These are phyloP conservation scores for Heliamphora exappendiculata DNA, from an alignment of 148 eudicot genomes.

Conservation along the genomic window DNA sequence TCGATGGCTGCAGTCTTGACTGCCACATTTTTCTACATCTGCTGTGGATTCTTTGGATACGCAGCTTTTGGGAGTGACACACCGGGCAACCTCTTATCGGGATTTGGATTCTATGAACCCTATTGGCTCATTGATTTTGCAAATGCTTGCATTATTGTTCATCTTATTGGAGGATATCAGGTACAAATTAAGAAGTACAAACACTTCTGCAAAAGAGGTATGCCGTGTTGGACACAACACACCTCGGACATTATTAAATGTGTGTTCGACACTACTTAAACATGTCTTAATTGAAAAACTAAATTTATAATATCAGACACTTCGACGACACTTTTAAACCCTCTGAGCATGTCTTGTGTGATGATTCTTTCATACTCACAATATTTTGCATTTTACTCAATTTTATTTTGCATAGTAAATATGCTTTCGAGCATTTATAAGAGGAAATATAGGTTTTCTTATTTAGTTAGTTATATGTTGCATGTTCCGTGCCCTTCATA, in stretches of 20 bases:
- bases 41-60: slow-evolving; percentile 51
- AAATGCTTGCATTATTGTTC: slow-evolving; percentile 47
- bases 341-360: neutral
- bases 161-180: slow-evolving; percentile 54
- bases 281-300: neutral
- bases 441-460: too few species aligned
- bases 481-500: too few species aligned
- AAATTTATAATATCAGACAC: neutral
- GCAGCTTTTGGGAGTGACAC: slow-evolving; percentile 47
- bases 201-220: too few species aligned
- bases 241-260: neutral
- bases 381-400: neutral
- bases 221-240: neutral
- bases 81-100: slow-evolving; percentile 48
- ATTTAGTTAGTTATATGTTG: too few species aligned
- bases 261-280: neutral
- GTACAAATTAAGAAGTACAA: too few species aligned
- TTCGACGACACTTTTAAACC: neutral
- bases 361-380: neutral
- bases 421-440: neutral
- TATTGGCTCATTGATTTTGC: slow-evolving; percentile 48
- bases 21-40: slow-evolving; percentile 43
- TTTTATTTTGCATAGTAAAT: neutral
- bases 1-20: slow-evolving; percentile 26
- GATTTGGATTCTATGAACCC: slow-evolving; percentile 44